Base-by-base conservation (phyloP, 495 filamentous ascomycete species). In the Penicillium subrubescens region DNA sequence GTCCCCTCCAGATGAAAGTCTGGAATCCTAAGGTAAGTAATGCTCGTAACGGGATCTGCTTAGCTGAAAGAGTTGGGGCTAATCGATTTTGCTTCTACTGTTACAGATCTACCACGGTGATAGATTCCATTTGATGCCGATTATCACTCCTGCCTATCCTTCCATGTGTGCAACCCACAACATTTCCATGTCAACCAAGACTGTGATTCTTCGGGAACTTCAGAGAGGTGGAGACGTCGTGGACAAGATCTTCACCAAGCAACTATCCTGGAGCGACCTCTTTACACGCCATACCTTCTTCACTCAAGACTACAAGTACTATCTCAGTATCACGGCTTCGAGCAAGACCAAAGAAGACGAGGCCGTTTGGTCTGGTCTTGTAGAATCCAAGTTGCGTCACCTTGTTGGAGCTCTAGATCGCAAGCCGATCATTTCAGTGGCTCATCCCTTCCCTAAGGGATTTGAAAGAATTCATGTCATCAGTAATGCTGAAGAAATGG, bases 111-210 rank as follows among this genome's bases (percentile, higher is more conserved):
- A 96, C 70, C 85, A 87, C 63, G 84, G 85, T 53, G 95, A 98
- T 72, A 83, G 86, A 41, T 89, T 84, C 64, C 94, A 97, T 75
- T 77, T 95, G 17, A 99, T 99, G 95, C 95, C 95, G 53, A 92
- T 99, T 69, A 97, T 99, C 71, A 99, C 92, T 6, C 95, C 95
- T 2, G 92, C 96, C 3, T 97, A 96, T 77, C 95, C 93, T 15
- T 93, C 91, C 51, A 97, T 97, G 92, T 97, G 94, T 71, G 89
- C 96, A 3, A 97, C 94, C 0, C 94, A 97, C 80, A 98, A 97
- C 71, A 87, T 99, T 56, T 91, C 90, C 5, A 79, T 84, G 68
- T 97, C 93, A 0, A 96, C 94, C 1, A 94, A 92, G 81, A 80
- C 81, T 37, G 86, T 97, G 53, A 91, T 99, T 67, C 83, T 92